phyloP scores from a whole-genome alignment of 208 protist genomes.

The Wallacemonas sp. region DNA sequence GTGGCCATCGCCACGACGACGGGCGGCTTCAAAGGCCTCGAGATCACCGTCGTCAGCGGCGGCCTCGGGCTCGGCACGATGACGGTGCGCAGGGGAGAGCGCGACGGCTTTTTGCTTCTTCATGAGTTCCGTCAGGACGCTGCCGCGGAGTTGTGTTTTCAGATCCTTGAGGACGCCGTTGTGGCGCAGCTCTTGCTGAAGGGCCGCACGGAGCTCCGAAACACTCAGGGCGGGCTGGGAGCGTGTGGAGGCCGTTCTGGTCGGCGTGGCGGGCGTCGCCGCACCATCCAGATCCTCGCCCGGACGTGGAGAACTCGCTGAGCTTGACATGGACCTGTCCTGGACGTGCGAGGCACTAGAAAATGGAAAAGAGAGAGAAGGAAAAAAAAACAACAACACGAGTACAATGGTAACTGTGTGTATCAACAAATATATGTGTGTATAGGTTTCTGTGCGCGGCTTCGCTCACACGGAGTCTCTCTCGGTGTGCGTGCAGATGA shows the following conservation, averaged over 20 bases:
- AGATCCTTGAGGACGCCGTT: constrained; percentile 75
- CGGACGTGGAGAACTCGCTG: neutral
- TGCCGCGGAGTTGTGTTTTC: constrained; percentile 84
- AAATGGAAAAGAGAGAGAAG: neutral
- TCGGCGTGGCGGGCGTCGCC: neutral
- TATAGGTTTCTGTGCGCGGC: no score
- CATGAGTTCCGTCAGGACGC: constrained; percentile 75
- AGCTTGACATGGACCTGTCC: no score
- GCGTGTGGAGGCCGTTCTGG: neutral
- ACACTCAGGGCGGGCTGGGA: constrained; percentile 29
- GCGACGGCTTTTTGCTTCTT: constrained; percentile 35
- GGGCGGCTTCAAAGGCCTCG: constrained; percentile 9
- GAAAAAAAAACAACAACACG: constrained; percentile 8
- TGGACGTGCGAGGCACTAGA: no score
- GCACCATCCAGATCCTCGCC: neutral
- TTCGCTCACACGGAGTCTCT: no score
- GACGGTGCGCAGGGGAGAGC: constrained; percentile 19
- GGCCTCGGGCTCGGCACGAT: constrained; percentile 15
- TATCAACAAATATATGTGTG: no score
- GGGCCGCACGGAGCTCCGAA: constrained; percentile 69
- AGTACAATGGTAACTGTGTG: no score
- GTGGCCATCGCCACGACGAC: constrained; percentile 6
- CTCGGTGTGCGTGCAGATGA: no score
- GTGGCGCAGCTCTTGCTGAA: constrained; percentile 74
- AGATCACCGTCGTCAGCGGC: constrained; percentile 11